Evolutionary conservation across 345 rosid species (phyloP), one percentile per base, ranked within the genome.

Genomic region (Alliaria petiolata): DNA sequence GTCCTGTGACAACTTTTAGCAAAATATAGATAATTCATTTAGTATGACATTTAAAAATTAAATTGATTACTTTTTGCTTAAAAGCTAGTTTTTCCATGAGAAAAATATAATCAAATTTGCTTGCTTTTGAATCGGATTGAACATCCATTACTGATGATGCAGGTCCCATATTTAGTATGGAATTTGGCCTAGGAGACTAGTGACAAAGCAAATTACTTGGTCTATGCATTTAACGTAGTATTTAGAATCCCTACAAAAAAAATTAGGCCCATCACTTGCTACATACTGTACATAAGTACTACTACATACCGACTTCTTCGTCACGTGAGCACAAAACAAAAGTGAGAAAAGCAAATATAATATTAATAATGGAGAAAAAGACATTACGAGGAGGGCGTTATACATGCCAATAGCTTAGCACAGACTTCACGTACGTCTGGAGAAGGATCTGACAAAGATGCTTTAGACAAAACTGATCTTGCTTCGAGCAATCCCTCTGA

Each of bases 401-500:
- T 42, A 67, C 97, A 90, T 17, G 81, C 80, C 7, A 89, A 79
- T 67, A 92, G 80, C 76, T 87, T 82, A 43, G 71, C 60, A 72
- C 97, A 88, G 44, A 91, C 69, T 36, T 79, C 79, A 58, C 77
- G 85, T 33, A 90, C 60, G 17, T 88, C 83, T 14, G 25, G 73
- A 4, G 90, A 86, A 67, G 85, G 83, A 81, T 87, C 98, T 26
- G 85, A 76, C 26, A 70, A 62, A 58, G 83, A 82, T 62, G 87
- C 49, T 50, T 75, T 72, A 14, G 80, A 82, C 62, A 93, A 83
- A 28, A 83, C 77, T 33, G 84, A 76, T 82, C 86, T 87, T 59
- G 96, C 96, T 76, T 87, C 92, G 4, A 88, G 73, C 53, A 90
- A 81, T 26, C 85, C 92, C 12, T 67, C 87, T 9, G 97, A 85